phyloP scores from a whole-genome alignment of 2,329 filamentous ascomycete genomes.

The Zymoseptoria passerinii region DNA sequence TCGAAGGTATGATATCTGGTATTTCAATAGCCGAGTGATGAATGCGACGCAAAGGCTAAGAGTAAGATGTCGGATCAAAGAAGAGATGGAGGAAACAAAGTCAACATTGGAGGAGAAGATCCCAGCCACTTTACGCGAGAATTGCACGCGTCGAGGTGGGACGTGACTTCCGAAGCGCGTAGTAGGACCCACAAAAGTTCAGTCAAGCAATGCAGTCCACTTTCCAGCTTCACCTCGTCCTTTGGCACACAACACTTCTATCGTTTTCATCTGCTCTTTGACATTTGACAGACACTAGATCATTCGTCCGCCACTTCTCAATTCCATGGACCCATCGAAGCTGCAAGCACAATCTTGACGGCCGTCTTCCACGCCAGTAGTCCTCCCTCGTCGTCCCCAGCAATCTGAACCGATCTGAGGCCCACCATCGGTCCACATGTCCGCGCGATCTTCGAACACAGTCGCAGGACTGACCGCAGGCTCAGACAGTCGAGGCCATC shows the following conservation, averaged over 20 bases:
- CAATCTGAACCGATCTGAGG: too few relatives aligned
- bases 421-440: too few relatives aligned
- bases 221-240: background rate
- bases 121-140: background rate
- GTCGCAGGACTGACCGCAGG: too few relatives aligned
- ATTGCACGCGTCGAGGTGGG: background rate
- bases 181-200: background rate
- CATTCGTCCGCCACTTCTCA: background rate
- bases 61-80: background rate
- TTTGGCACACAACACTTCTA: background rate
- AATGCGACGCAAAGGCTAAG: constrained; percentile 3
- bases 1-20: constrained; percentile 12
- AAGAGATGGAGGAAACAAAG: background rate
- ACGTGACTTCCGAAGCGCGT: background rate
- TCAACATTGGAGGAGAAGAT: background rate
- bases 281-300: background rate
- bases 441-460: too few relatives aligned
- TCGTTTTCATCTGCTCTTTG: background rate
- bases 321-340: background rate
- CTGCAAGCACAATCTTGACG: too few relatives aligned
- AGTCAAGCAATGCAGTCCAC: background rate
- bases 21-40: constrained; percentile 6
- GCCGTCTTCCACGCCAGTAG: too few relatives aligned
- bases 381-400: too few relatives aligned
- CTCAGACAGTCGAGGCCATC: too few relatives aligned